phyloP scores from a whole-genome alignment of 345 rosid species.

The Melaleuca quinquenervia region DNA sequence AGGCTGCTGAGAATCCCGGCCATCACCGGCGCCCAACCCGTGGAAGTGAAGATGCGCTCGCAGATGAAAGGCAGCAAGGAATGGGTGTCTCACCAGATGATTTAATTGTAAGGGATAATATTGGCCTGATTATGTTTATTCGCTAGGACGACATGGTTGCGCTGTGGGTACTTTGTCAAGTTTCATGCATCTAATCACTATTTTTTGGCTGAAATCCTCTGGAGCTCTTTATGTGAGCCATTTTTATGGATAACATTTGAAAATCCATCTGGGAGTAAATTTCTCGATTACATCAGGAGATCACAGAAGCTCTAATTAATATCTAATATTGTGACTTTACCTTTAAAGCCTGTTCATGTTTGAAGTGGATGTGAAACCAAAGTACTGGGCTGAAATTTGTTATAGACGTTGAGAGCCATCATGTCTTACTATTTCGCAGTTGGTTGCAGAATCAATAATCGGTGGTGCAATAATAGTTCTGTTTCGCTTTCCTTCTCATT shows the following conservation, averaged over 20 bases:
- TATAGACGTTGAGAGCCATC: background rate
- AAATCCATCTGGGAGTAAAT: background rate
- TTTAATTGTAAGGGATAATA: conserved; percentile 53
- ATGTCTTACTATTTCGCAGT: background rate
- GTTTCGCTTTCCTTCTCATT: background rate
- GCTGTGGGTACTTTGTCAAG: background rate
- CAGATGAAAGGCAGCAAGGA: conserved; percentile 75
- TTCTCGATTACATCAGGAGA: background rate
- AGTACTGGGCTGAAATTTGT: background rate
- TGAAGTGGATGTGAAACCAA: background rate
- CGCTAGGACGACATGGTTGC: background rate
- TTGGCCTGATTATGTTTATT: background rate
- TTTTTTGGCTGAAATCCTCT: background rate
- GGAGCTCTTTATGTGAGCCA: background rate
- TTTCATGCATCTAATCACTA: background rate
- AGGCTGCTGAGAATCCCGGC: conserved; percentile 55
- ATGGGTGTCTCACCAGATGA: conserved; percentile 81
- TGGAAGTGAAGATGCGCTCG: conserved; percentile 85
- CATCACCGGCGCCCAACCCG: conserved; percentile 77
- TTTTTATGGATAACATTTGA: background rate
- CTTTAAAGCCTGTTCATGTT: background rate
- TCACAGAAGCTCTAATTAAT: background rate
- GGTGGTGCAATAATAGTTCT: background rate
- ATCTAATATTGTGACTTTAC: background rate
- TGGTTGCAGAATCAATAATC: background rate